Percentiles rank a stretch among this genome's conserved stretches.
These are phyloP conservation scores for Cercophora sp. DNA, from an alignment of 495 filamentous ascomycete genomes.

Conservation along the genomic window DNA sequence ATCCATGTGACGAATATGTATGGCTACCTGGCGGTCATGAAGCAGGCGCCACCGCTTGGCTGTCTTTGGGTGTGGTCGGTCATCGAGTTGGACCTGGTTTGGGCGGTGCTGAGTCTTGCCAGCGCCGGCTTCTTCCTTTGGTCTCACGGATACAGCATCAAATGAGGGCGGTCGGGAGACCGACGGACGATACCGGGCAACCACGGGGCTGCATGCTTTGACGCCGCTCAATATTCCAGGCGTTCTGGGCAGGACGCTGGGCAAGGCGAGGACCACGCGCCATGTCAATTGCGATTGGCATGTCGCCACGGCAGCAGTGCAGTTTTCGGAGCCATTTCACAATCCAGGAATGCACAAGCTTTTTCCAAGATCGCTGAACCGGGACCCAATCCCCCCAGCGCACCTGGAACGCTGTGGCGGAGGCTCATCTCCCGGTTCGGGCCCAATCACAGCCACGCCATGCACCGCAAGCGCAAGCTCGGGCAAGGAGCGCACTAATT, in stretches of 20 bases:
- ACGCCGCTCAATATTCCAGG: too few relatives aligned
- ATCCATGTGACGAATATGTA: constrained; percentile 74
- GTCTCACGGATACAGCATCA: constrained; percentile 63
- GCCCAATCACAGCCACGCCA: constrained; percentile 2
- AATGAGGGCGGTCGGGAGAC: constrained; percentile 9
- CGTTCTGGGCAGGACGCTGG: too few relatives aligned
- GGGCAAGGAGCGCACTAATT: not conserved
- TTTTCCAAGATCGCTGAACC: not conserved
- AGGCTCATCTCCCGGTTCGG: not conserved
- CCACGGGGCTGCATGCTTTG: constrained; percentile 3
- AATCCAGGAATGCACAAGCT: not conserved
- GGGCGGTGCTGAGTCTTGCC: constrained; percentile 58
- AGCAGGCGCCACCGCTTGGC: constrained; percentile 81
- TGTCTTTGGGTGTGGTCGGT: constrained; percentile 93
- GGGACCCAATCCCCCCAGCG: not conserved
- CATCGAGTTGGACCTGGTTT: constrained; percentile 73
- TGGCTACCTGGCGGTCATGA: constrained; percentile 86
- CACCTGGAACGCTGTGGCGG: not conserved
- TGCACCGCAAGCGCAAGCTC: not conserved
- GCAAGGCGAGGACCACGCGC: too few relatives aligned
- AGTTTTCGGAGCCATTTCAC: too few relatives aligned
- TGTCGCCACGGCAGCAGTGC: too few relatives aligned
- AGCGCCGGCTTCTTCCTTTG: constrained; percentile 62
- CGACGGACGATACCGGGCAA: constrained; percentile 9
- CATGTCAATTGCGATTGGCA: too few relatives aligned